These are phyloP conservation scores for Leptographium wingfieldii DNA, from an alignment of 2,329 filamentous ascomycete genomes.

Conservation along the genomic window DNA sequence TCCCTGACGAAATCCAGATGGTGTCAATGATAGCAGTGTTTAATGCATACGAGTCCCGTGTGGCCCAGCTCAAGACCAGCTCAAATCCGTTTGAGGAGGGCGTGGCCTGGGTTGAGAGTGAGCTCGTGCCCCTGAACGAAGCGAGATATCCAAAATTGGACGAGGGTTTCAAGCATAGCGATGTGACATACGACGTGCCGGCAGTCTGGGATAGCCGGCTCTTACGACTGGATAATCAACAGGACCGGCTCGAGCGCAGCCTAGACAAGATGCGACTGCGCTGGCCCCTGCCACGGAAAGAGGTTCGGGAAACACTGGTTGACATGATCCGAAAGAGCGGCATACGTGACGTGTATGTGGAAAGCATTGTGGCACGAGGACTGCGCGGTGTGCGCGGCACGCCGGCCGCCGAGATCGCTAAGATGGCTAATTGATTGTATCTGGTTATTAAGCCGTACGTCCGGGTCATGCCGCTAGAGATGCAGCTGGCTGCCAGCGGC, in stretches of 20 bases:
- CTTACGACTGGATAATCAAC: constrained; percentile 38
- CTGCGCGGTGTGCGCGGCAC: constrained; percentile 26
- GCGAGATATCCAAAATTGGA: constrained; percentile 37
- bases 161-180: constrained; percentile 38
- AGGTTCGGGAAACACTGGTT: constrained; percentile 25
- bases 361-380: constrained; percentile 37
- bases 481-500: constrained; percentile 27
- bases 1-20: background rate
- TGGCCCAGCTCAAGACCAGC: constrained; percentile 18
- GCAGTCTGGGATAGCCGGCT: constrained; percentile 38
- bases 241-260: constrained; percentile 28
- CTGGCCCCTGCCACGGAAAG: constrained; percentile 26
- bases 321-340: constrained; percentile 33
- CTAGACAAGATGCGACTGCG: constrained; percentile 32
- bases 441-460: constrained; percentile 35
- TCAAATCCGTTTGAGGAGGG: constrained; percentile 28
- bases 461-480: constrained; percentile 35
- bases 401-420: constrained; percentile 16
- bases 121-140: constrained; percentile 28
- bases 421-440: constrained; percentile 29
- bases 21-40: constrained; percentile 8
- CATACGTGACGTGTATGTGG: constrained; percentile 36
- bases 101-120: constrained; percentile 31
- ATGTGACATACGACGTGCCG: constrained; percentile 39
- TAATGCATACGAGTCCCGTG: constrained; percentile 5